Evolutionary conservation across 2,329 filamentous ascomycete species (phyloP).

Genomic region (Penicillium sp.): DNA sequence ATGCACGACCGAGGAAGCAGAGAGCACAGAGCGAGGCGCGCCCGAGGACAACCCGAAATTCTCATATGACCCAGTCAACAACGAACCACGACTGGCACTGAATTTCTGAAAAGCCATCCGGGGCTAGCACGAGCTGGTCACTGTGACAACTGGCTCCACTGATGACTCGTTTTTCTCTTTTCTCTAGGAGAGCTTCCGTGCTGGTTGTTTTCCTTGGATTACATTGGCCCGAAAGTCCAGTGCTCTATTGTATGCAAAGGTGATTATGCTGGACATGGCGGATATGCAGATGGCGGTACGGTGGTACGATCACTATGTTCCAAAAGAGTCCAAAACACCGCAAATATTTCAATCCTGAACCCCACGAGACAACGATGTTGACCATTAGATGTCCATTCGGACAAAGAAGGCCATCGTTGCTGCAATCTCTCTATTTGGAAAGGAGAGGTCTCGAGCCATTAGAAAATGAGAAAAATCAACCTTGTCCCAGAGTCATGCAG

Average conservation of each 20-base stretch:
- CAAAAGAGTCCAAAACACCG: not conserved
- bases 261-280: no score
- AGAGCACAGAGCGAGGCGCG: not conserved
- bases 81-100: no score
- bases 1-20: not conserved
- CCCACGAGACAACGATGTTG: no score
- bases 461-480: no score
- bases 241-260: no score
- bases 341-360: not conserved
- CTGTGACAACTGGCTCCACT: constrained; percentile 20
- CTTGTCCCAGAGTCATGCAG: no score
- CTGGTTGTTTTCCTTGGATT: constrained; percentile 8
- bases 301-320: not conserved
- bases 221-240: not conserved
- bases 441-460: no score
- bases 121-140: constrained; percentile 18
- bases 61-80: no score
- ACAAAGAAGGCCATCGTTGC: no score
- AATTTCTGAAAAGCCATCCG: constrained; percentile 1
- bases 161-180: constrained; percentile 1
- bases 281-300: not conserved
- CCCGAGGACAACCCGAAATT: no score
- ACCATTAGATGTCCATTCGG: no score
- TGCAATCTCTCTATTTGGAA: no score
- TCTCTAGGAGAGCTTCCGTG: constrained; percentile 3